A percentile compares a stretch with the other conserved stretches of the same genome.
phyloP scores from a whole-genome alignment of 2,329 filamentous ascomycete genomes.

The Penicillium expansum region DNA sequence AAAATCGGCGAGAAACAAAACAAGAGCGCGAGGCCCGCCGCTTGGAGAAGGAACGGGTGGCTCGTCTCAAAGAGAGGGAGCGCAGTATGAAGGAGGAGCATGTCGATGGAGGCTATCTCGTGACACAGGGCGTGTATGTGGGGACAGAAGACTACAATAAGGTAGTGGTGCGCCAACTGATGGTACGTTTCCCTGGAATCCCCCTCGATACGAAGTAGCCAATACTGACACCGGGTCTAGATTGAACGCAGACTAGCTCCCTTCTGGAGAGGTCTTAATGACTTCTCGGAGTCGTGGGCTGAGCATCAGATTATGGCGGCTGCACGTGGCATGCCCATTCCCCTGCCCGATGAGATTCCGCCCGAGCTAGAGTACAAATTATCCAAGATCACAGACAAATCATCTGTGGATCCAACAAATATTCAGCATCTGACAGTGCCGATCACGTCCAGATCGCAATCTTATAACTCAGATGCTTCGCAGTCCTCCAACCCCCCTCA shows the following conservation, averaged over 20 bases:
- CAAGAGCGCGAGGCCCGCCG: constrained; percentile 86
- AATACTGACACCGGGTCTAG: constrained; percentile 49
- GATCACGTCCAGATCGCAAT: constrained; percentile 72
- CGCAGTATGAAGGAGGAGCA: constrained; percentile 87
- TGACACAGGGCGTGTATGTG: constrained; percentile 91
- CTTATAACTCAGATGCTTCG: constrained; percentile 71
- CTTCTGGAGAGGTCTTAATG: constrained; percentile 91
- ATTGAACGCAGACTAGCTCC: constrained; percentile 90
- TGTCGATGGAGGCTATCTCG: constrained; percentile 90
- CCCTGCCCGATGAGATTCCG: constrained; percentile 77
- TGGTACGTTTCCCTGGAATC: constrained; percentile 57
- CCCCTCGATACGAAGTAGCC: background rate
- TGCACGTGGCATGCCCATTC: constrained; percentile 77
- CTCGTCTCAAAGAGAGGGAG: constrained; percentile 79
- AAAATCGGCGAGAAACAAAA: constrained; percentile 76
- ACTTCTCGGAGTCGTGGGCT: constrained; percentile 84
- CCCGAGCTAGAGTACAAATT: constrained; percentile 60
- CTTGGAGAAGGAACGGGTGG: constrained; percentile 74
- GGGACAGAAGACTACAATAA: constrained; percentile 94
- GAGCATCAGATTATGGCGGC: constrained; percentile 94
- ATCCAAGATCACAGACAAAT: constrained; percentile 48
- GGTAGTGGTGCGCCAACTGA: constrained; percentile 78
- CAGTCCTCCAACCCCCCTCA: constrained; percentile 63
- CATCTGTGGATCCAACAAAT: constrained; percentile 55
- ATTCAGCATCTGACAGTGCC: constrained; percentile 75